These are phyloP conservation scores for Penicillium crystallinum DNA, from an alignment of 495 filamentous ascomycete species.

Conservation along the genomic window DNA sequence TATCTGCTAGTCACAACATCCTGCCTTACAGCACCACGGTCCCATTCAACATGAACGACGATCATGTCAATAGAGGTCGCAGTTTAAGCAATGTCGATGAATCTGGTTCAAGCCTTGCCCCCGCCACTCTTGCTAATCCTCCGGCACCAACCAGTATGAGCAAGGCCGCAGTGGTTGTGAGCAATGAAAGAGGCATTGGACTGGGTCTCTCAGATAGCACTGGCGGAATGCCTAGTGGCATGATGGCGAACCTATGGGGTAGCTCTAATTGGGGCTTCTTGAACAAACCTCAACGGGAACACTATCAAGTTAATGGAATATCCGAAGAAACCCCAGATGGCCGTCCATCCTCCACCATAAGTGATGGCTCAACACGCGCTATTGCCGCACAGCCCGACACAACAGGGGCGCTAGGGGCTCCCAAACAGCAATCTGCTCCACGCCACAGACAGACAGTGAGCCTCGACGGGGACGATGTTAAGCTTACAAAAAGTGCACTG, in stretches of 20 bases:
- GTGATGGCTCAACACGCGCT: constrained; percentile 25
- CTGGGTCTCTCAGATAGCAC: constrained; percentile 53
- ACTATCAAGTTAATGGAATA: constrained; percentile 39
- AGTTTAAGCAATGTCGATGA: constrained; percentile 34
- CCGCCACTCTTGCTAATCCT: constrained; percentile 74
- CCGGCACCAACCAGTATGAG: constrained; percentile 85
- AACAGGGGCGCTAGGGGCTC: constrained; percentile 4
- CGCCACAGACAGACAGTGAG: constrained; percentile 78
- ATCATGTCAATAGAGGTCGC: constrained; percentile 27
- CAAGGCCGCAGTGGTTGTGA: constrained; percentile 76
- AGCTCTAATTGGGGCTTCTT: constrained; percentile 77
- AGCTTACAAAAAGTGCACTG: constrained; percentile 38
- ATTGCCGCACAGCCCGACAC: constrained; percentile 18
- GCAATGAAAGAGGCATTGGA: constrained; percentile 66
- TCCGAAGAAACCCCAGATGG: constrained; percentile 25
- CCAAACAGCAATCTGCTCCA: constrained; percentile 17
- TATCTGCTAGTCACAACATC: constrained; percentile 78
- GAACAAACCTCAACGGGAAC: constrained; percentile 58
- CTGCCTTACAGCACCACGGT: constrained; percentile 53
- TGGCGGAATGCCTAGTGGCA: constrained; percentile 70
- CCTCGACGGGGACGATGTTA: constrained; percentile 56
- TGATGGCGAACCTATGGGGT: constrained; percentile 91
- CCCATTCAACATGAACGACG: constrained; percentile 28
- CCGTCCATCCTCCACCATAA: constrained; percentile 21
- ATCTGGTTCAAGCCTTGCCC: constrained; percentile 66